These are phyloP conservation scores for Yamadazyma akitaensis DNA, from an alignment of 805 yeast genomes.

Conservation along the genomic window DNA sequence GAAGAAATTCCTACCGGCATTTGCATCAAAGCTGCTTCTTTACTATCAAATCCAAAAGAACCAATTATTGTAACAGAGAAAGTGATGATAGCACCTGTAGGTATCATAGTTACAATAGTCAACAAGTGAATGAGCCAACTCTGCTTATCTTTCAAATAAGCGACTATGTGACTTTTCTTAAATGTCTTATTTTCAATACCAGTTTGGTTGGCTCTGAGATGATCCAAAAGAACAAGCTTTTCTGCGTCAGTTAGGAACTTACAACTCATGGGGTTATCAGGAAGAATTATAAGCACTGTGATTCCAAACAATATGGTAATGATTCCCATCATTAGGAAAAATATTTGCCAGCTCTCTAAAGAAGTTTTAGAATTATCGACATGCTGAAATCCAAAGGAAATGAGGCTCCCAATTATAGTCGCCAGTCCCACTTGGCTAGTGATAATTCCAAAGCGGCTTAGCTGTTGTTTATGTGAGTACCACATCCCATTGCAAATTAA, in stretches of 20 bases:
- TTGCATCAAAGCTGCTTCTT: conserved; percentile 48
- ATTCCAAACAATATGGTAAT: conserved; percentile 51
- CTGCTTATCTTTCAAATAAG: conserved; percentile 40
- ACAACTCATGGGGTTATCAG: conserved; percentile 45
- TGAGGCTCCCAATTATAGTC: conserved; percentile 45
- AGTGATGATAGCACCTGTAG: conserved; percentile 51
- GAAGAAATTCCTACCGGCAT: conserved; percentile 57
- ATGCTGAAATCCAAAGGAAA: conserved; percentile 53
- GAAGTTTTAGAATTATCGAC: conserved; percentile 35
- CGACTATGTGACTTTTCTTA: conserved; percentile 39
- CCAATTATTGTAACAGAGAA: conserved; percentile 52
- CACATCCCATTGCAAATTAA: conserved; percentile 61
- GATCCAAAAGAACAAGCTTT: conserved; percentile 40
- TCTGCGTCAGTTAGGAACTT: conserved; percentile 40
- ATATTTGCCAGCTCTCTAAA: conserved; percentile 54
- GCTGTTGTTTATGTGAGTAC: conserved; percentile 52
- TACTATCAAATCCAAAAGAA: conserved; percentile 46
- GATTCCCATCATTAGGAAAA: conserved; percentile 55
- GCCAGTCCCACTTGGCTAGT: conserved; percentile 58
- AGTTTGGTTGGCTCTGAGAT: conserved; percentile 47
- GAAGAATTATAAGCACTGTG: conserved; percentile 40
- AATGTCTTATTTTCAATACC: conserved; percentile 50
- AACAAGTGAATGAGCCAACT: conserved; percentile 49
- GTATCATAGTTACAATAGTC: conserved; percentile 45
- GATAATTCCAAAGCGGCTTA: conserved; percentile 53